phyloP scores from a whole-genome alignment of 2,329 filamentous ascomycete genomes.

The Xylariaceae sp. region DNA sequence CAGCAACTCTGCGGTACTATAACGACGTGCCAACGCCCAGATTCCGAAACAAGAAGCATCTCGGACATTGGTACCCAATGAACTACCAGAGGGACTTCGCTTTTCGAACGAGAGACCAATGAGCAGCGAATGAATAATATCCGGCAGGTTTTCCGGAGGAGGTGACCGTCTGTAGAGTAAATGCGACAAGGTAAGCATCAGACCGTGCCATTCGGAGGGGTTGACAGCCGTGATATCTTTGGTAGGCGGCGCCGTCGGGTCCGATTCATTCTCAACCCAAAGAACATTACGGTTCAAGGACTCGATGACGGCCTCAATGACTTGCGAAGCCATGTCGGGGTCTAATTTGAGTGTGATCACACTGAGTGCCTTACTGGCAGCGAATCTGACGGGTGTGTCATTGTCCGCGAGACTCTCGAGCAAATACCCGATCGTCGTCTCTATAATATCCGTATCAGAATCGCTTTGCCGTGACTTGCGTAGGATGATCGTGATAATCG shows the following conservation, averaged over 20 bases:
- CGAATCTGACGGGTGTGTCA: slow-evolving; percentile 84
- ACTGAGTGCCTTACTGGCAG: slow-evolving; percentile 88
- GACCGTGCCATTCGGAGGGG: slow-evolving; percentile 82
- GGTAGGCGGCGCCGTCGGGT: slow-evolving; percentile 32
- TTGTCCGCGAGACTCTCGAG: slow-evolving; percentile 76
- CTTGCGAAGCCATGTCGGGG: slow-evolving; percentile 73
- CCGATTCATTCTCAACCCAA: slow-evolving; percentile 40
- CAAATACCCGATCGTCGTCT: slow-evolving; percentile 76
- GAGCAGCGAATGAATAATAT: slow-evolving; percentile 71
- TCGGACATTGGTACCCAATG: slow-evolving; percentile 81
- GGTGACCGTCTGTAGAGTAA: slow-evolving; percentile 80
- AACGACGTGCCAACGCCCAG: slow-evolving; percentile 85
- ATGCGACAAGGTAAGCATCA: slow-evolving; percentile 83
- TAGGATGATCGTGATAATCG: slow-evolving; percentile 62
- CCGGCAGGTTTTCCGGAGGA: slow-evolving; percentile 61
- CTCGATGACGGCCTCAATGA: slow-evolving; percentile 81
- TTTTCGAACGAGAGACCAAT: slow-evolving; percentile 85
- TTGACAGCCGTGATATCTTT: slow-evolving; percentile 71
- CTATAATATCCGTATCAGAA: slow-evolving; percentile 54
- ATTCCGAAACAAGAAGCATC: slow-evolving; percentile 96
- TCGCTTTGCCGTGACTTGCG: slow-evolving; percentile 42
- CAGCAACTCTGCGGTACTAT: slow-evolving; percentile 72
- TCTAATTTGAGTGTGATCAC: slow-evolving; percentile 78
- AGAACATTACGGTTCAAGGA: slow-evolving; percentile 56
- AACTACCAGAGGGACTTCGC: slow-evolving; percentile 75